A percentile compares a stretch with the other conserved stretches of the same genome.
These are phyloP conservation scores for Quercus berberidifolia DNA, from an alignment of 306 rosid species.

Conservation along the genomic window DNA sequence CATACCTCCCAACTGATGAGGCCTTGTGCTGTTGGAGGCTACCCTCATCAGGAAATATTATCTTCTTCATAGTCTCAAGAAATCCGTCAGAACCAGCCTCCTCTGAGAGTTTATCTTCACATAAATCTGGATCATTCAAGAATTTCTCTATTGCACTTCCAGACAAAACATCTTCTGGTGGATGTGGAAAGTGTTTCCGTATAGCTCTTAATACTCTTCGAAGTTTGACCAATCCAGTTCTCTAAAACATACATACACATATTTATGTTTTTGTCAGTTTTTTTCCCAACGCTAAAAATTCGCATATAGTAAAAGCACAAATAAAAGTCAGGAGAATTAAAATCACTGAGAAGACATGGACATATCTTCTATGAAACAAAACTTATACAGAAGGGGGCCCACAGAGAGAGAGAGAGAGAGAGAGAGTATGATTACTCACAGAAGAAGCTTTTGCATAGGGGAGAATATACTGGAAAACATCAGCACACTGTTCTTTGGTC, in stretches of 20 bases:
- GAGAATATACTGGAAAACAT: conserved; percentile 91
- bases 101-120: conserved; percentile 95
- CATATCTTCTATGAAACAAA: conserved; percentile 11
- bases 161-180: conserved; percentile 80
- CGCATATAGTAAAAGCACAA: conserved; percentile 19
- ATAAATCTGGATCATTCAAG: conserved; percentile 76
- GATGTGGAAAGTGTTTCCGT: conserved; percentile 81
- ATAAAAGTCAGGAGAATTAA: conserved; percentile 24
- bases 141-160: conserved; percentile 87
- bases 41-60: conserved; percentile 64
- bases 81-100: conserved; percentile 92
- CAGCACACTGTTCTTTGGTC: conserved; percentile 93
- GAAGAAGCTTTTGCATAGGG: conserved; percentile 97
- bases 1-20: conserved; percentile 66
- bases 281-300: conserved; percentile 28
- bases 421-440: conserved; percentile 45
- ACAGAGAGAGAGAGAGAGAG: conserved; percentile 9
- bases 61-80: conserved; percentile 75
- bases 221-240: conserved; percentile 88
- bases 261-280: background rate
- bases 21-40: conserved; percentile 65
- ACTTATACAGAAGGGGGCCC: background rate
- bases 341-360: background rate
- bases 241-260: conserved; percentile 43
- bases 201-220: conserved; percentile 95